Evolutionary conservation across 345 rosid species (phyloP).

Genomic region (Pistacia integerrima): DNA sequence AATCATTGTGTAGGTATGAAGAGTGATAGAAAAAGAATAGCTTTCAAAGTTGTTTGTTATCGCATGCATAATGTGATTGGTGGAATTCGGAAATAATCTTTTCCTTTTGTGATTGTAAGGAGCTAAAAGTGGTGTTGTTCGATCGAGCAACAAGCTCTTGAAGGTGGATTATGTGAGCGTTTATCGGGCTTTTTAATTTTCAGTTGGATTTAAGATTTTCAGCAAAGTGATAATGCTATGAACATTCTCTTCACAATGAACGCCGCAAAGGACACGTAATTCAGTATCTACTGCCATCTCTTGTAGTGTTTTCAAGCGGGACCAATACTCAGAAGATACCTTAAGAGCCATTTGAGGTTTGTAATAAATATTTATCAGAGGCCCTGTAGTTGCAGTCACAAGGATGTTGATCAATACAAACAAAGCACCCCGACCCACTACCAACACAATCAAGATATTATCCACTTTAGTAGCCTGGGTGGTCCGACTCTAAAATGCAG

Average conservation of each 20-base stretch:
- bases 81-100: neutral
- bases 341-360: conserved; percentile 2
- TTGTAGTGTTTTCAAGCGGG: conserved; percentile 6
- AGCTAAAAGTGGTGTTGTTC: conserved; percentile 20
- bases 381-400: conserved; percentile 23
- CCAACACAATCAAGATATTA: too few relatives aligned
- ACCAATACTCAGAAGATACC: neutral
- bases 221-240: conserved; percentile 31
- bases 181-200: conserved; percentile 4
- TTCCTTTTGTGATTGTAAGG: conserved; percentile 20
- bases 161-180: conserved; percentile 23
- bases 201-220: conserved; percentile 26
- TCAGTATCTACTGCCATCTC: neutral
- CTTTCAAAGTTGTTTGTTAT: conserved; percentile 8
- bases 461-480: too few relatives aligned
- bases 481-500: too few relatives aligned
- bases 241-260: conserved; percentile 34
- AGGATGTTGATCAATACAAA: neutral
- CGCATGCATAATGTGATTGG: conserved; percentile 31
- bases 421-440: too few relatives aligned
- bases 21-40: neutral
- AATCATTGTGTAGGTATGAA: conserved; percentile 22
- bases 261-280: conserved; percentile 29
- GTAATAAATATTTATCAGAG: conserved; percentile 23
- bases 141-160: conserved; percentile 27